Conservation (phyloP, 306 rosid species). For the Cotoneaster glaucophyllus region DNA sequence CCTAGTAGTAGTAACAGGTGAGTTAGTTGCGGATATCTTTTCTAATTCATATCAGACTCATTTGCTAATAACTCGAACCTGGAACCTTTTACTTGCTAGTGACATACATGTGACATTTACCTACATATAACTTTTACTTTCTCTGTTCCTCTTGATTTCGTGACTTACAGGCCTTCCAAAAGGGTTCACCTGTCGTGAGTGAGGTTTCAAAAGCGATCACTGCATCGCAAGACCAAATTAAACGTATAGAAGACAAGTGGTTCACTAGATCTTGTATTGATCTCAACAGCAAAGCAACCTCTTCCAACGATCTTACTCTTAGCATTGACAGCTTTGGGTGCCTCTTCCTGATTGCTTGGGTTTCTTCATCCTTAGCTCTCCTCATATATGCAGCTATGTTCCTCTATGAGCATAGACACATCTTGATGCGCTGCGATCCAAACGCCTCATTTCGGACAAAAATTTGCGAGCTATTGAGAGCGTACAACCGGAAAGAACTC, state of each 20-base stretch:
- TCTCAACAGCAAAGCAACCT: no score
- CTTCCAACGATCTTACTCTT: constrained; percentile 30
- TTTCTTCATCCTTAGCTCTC: constrained; percentile 26
- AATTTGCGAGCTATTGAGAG: no score
- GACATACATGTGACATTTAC: no score
- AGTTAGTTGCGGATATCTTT: neutral
- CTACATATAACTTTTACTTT: no score
- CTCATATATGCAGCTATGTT: neutral
- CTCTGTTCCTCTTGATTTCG: no score
- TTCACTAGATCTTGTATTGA: no score
- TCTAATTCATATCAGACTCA: neutral
- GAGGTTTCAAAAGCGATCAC: constrained; percentile 58
- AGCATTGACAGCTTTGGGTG: constrained; percentile 60
- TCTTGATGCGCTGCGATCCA: neutral
- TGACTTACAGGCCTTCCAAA: no score
- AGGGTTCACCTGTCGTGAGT: no score
- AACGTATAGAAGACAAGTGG: constrained; percentile 34
- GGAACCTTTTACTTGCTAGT: no score
- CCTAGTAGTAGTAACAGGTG: no score
- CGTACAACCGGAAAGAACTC: no score
- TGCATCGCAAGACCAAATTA: constrained; percentile 43
- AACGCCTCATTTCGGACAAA: constrained; percentile 19
- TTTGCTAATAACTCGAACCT: no score
- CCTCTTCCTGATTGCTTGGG: constrained; percentile 40
- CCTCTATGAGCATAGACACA: constrained; percentile 8